Base-by-base conservation (phyloP, 1,284 basidiomycete genomes). In the Meripilus lineatus region DNA sequence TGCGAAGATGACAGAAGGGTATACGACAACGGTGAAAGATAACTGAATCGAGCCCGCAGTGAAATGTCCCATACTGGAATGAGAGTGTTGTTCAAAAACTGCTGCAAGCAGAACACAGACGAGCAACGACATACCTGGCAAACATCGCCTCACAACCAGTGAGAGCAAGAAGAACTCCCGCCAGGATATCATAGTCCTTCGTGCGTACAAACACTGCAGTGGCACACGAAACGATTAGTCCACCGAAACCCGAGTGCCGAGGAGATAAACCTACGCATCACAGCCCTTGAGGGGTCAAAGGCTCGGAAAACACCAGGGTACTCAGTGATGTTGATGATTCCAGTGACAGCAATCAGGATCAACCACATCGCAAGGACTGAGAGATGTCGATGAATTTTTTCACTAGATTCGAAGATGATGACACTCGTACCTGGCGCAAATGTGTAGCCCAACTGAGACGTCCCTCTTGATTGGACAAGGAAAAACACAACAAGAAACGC, bases 71-170 rank as follows among this genome's bases (percentile, higher is more conserved):
- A 84, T 66, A 51, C 77, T 84, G 22, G 21, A 38, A 14, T 40
- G 25, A 22, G 22, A 17, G 20, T 5, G 23, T 13, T 8, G 28
- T 25, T 32, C 22, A 20, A 30, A 47, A 7, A 10, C 32, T 10
- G 22, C n/a, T 7, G 42, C 35, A 28, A 8, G 34, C 13, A 18
- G 17, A 24, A 15, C 37, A 34, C 10, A 21, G 30, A 42, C n/a
- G 22, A 10, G 30, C n/a, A 33, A 14, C 15, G 1, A 60, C 65
- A 32, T 42, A 79, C 78, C 79, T 81, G 26, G 79, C 81, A 58
- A 84, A 84, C 39, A 84, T 64, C 3, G 81, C 82, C 57, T 86
- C 83, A 49, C 74, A 80, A 1, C 82, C 83, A 0, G 83, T 85
- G 17, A 85, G 52, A 1, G 76, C 71, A 1, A 87, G 71, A 5